A percentile compares a stretch with the other conserved stretches of the same genome.
These are phyloP conservation scores for Cardiosporidium cionae DNA, from an alignment of 169 alveolate genomes.

Conservation along the genomic window DNA sequence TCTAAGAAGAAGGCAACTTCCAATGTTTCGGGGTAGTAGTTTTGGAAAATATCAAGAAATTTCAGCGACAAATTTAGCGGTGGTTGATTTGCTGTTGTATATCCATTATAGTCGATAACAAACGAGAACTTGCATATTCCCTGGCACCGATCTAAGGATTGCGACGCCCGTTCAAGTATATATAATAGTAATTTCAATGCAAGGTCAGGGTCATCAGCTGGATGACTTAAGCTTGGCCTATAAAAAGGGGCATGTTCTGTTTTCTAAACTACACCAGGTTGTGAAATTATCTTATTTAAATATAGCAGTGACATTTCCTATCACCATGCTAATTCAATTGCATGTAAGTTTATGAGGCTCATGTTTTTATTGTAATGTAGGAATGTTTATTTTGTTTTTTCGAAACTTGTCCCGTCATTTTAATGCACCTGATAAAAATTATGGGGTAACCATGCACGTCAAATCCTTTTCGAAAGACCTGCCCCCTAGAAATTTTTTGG, in stretches of 20 bases:
- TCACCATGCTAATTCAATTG: too few relatives aligned
- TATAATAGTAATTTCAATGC: constrained; percentile 15
- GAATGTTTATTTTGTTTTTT: too few relatives aligned
- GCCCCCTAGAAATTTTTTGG: not conserved
- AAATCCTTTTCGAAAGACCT: constrained; percentile 16
- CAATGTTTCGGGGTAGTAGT: constrained; percentile 23
- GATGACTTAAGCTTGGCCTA: constrained; percentile 7
- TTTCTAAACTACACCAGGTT: too few relatives aligned
- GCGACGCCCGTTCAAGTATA: constrained; percentile 26
- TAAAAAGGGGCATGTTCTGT: not conserved
- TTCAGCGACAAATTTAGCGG: constrained; percentile 17
- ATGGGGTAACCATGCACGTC: constrained; percentile 14
- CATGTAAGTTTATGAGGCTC: too few relatives aligned
- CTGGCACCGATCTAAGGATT: constrained; percentile 10
- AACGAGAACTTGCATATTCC: constrained; percentile 5
- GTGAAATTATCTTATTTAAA: too few relatives aligned
- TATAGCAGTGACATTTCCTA: too few relatives aligned
- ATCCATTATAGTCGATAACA: constrained; percentile 12
- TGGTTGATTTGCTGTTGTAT: constrained; percentile 21
- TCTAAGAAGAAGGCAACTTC: constrained; percentile 17
- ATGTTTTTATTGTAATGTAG: too few relatives aligned
- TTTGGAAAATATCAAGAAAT: constrained; percentile 20
- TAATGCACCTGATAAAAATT: constrained; percentile 11
- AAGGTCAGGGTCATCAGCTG: not conserved
- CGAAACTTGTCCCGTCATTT: too few relatives aligned